Base-by-base conservation (phyloP, 225 moss, liverwort and hornwort genomes). In the Marchantia paleacea region DNA sequence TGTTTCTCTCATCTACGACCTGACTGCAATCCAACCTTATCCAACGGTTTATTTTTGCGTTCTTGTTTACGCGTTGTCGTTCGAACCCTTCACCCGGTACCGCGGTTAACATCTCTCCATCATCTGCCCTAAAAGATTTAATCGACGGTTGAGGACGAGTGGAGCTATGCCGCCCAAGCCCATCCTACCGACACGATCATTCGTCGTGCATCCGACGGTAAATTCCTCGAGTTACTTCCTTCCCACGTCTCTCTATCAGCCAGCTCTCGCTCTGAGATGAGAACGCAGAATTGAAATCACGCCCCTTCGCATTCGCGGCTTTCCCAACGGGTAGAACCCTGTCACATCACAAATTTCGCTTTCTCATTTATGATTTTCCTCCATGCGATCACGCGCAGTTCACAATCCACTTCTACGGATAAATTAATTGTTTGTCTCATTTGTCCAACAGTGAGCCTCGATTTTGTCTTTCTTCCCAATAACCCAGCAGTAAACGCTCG, bases 271-370 rank as follows among this genome's bases (percentile, higher is more conserved):
- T 55, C 63, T 63, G 3, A 24, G 63, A n/a, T 8, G 22, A 9
- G 24, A 63, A 39, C 39, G 39, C 39, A 39, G 5, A 63, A 63
- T n/a, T n/a, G 63, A 63, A 63, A 63, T 63, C 20, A 63, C 22
- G 63, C 16, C 63, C 8, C 63, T 63, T 63, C 63, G 63, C 63
- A 63, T 63, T 63, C 63, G 63, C 63, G 20, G 63, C 63, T 7
- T 24, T n/a, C 24, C 63, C 63, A 63, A 63, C 63, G 24, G 63
- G 63, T 63, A 63, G 63, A 24, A 63, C 18, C 63, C 63, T 63
- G 63, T 63, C 63, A 63, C 63, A 63, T 20, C 63, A 63, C 63
- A 63, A 63, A 63, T n/a, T 63, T 63, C 18, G 63, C 63, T 63
- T 63, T 63, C 63, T 63, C n/a, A 55, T 55, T 55, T 55, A 55